Conservation (phyloP, 1,139 yeast genomes). For the Kurtzmaniella natalensis region DNA sequence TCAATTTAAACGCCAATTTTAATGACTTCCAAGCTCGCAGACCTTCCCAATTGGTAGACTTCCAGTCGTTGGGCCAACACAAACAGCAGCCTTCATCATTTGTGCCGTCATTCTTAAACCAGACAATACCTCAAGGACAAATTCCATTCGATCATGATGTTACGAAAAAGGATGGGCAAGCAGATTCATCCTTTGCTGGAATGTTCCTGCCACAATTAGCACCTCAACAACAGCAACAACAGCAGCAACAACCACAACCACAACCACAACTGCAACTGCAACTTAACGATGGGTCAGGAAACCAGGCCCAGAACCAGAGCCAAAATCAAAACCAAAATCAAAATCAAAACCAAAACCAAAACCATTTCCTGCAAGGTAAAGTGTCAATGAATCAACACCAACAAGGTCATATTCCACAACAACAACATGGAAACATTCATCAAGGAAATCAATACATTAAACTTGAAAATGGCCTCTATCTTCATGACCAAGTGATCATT, state of each 20-base stretch:
- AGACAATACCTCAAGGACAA: constrained; percentile 4
- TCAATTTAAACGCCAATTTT: constrained; percentile 32
- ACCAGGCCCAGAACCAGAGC: constrained; percentile 7
- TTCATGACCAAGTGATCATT: constrained; percentile 48
- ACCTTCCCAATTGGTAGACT: constrained; percentile 43
- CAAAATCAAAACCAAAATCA: constrained; percentile 9
- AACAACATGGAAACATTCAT: neutral
- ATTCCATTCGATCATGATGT: constrained; percentile 6
- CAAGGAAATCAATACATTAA: constrained; percentile 17
- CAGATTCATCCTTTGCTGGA: too few species aligned
- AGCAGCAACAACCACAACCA: constrained; percentile 7
- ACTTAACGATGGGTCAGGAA: constrained; percentile 7
- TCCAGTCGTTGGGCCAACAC: constrained; percentile 12
- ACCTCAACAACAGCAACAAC: constrained; percentile 6
- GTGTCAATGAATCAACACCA: constrained; percentile 7
- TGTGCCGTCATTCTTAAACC: constrained; percentile 7
- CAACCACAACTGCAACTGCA: constrained; percentile 10
- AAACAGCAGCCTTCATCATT: constrained; percentile 9
- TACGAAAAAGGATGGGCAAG: constrained; percentile 7
- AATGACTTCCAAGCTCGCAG: constrained; percentile 42
- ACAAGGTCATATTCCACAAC: constrained; percentile 1
- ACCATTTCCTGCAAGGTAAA: constrained; percentile 7
- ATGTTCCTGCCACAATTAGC: constrained; percentile 5
- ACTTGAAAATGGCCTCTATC: constrained; percentile 53
- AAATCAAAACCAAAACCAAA: neutral